Conservation (phyloP, 768 basidiomycete genomes). For the Mycena kentingensis region DNA sequence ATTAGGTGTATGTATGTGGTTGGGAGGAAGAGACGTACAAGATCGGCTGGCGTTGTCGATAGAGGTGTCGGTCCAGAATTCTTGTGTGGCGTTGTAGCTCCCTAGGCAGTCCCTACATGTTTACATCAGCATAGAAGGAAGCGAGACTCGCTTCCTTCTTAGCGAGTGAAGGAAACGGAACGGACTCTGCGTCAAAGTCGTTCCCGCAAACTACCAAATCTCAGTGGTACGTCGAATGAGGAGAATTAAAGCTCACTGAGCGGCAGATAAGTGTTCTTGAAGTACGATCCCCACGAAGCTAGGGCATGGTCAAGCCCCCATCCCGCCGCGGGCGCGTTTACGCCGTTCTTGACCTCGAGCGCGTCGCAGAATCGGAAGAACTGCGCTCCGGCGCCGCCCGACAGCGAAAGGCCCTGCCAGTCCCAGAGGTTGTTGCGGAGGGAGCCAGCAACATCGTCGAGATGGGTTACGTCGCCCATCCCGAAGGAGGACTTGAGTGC, state of each 20-base stretch:
- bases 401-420: slow-evolving; percentile 66
- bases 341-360: slow-evolving; percentile 62
- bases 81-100: slow-evolving; percentile 40
- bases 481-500: slow-evolving; percentile 61
- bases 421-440: slow-evolving; percentile 64
- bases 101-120: slow-evolving; percentile 42
- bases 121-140: slow-evolving; percentile 1
- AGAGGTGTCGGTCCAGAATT: slow-evolving; percentile 54
- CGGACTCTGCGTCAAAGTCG: background rate
- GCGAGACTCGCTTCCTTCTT: background rate
- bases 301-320: slow-evolving; percentile 68
- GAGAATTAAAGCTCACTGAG: slow-evolving; percentile 40
- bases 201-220: background rate
- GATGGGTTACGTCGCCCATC: slow-evolving; percentile 54
- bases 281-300: slow-evolving; percentile 60
- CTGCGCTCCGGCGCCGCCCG: slow-evolving; percentile 42
- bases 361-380: slow-evolving; percentile 72
- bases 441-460: slow-evolving; percentile 66
- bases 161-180: no score
- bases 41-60: slow-evolving; percentile 61
- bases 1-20: background rate
- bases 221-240: background rate
- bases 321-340: slow-evolving; percentile 49
- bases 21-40: slow-evolving; percentile 27
- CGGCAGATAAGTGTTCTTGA: slow-evolving; percentile 50